Evolutionary conservation across 2,329 filamentous ascomycete genomes (phyloP), one percentile per base, ranked within the genome.

Genomic region (Trichoderma semiorbis): DNA sequence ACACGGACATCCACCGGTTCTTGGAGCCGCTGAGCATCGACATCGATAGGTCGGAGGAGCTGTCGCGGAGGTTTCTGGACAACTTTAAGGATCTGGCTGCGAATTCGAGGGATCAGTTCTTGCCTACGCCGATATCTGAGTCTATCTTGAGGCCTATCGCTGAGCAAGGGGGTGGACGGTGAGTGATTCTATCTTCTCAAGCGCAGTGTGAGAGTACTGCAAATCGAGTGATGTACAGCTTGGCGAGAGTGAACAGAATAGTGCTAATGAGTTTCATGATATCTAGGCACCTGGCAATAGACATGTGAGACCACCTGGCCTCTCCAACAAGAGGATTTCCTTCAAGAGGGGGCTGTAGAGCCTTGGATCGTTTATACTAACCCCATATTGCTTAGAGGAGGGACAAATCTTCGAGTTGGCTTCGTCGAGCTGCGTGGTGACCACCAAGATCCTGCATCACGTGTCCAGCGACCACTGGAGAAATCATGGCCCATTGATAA

Each of bases 401-500:
- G 91, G 8, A 91, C 90, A 8, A 92, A 93, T 75, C 82, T 93
- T 57, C 85, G 91, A 77, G 90, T 91, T 32, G 90, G 89, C 34
- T 92, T 92, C 74, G 85, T 92, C 68, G 89, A 92, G 76, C 80
- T 92, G 30, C 77, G 86, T 24, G 84, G 84, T 43, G 77, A 82
- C 70, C 76, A 80, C 62, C 74, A 76, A 53, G 78, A 75, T 14
- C 69, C 76, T 61, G 72, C 77, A n/a, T 53, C 77, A 26, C 85
- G 85, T 57, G 83, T 92, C 36, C 84, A 84, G 43, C 85, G 90
- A 61, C 86, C 88, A 6, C 81, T 93, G 70, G 92, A 94, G 78
- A 90, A 86, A 74, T 88, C 88, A 69, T 94, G 92, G 92, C 88
- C 91, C 8, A 95, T 95, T 75, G 87, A 87, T 62, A 89, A 94